Base-by-base conservation (phyloP, 1,284 basidiomycete genomes). In the Rhodofomes roseus region DNA sequence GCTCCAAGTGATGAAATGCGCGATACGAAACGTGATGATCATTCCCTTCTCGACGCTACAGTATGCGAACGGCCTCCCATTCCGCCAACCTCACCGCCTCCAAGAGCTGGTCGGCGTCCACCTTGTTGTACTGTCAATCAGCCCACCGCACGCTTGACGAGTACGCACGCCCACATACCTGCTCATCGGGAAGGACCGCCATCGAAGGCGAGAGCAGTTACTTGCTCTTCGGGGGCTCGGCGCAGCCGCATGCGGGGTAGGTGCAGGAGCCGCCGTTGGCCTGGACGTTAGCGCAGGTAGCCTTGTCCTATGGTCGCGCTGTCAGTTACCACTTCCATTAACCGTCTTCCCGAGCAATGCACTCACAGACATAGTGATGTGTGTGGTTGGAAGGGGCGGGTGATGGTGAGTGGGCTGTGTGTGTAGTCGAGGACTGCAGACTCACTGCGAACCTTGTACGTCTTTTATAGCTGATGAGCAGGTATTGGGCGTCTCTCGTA, bases 221-320 rank as follows among this genome's bases (percentile, higher is more conserved):
- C 43, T 25, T 44, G 43, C 23, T 44, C 43, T 44, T 44, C 23
- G 43, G 43, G 22, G 43, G 43, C 43, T 25, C 40, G 5, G 40
- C 40, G 40, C 40, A 41, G 2, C 40, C 40, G 3, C 40, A 41
- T 20, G 40, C 40, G 6, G 40, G 40, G 40, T 41, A 25, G 43
- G 43, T 44, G 43, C 22, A 44, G 22, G 43, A 44, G 43, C 43
- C 43, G 23, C 43, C 43, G 43, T 46, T 46, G 44, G 44, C 44
- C 44, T 46, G 44, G 44, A 46, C 44, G 44, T 46, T 46, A 46
- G 44, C 44, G 44, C 44, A 46, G 44, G 44, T 46, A 46, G 44
- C 44, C 44, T 46, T 46, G 44, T 46, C 44, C 44, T 46, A 18
- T 5, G 11, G 3, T 25, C 44, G 4, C 14, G 22, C 4, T n/a